Evolutionary conservation across 805 yeast genomes (phyloP).

Genomic region (Tanozyma kutaoensis): DNA sequence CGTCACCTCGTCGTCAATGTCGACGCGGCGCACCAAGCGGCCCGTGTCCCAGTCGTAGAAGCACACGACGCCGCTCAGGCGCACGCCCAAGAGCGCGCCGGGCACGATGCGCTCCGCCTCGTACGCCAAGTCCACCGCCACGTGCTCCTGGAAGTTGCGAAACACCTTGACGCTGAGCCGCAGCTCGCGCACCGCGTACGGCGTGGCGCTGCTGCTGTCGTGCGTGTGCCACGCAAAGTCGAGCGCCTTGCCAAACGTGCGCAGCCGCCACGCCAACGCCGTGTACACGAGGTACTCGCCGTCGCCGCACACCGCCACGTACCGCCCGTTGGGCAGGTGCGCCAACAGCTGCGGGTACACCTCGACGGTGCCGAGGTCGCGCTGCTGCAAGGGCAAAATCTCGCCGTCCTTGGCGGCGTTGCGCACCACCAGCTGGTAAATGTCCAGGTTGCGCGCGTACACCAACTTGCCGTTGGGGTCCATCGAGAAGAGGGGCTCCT

Average conservation of each 20-base stretch:
- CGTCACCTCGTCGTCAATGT: constrained; percentile 58
- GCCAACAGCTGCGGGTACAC: constrained; percentile 75
- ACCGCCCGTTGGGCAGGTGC: constrained; percentile 96
- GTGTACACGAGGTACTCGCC: constrained; percentile 95
- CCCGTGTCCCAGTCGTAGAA: constrained; percentile 95
- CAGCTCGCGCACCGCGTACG: constrained; percentile 72
- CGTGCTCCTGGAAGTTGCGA: constrained; percentile 75
- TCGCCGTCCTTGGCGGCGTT: constrained; percentile 67
- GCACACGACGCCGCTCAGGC: constrained; percentile 71
- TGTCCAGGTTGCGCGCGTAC: constrained; percentile 85
- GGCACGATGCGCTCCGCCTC: constrained; percentile 73
- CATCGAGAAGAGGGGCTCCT: constrained; percentile 88
- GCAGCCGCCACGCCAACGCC: constrained; percentile 96
- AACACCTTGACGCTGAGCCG: constrained; percentile 52
- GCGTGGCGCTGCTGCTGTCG: constrained; percentile 41
- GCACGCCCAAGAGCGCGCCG: constrained; percentile 80
- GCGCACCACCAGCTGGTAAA: constrained; percentile 70
- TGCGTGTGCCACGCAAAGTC: constrained; percentile 96
- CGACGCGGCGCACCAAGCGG: constrained; percentile 72
- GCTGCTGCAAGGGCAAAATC: constrained; percentile 57
- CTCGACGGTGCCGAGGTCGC: constrained; percentile 91
- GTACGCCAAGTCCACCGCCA: constrained; percentile 52
- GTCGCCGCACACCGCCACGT: constrained; percentile 94
- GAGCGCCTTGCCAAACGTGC: constrained; percentile 77
- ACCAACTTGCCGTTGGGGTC: constrained; percentile 86